Evolutionary conservation across 163 green algal species (phyloP).

Genomic region (Scenedesmus sp.): DNA sequence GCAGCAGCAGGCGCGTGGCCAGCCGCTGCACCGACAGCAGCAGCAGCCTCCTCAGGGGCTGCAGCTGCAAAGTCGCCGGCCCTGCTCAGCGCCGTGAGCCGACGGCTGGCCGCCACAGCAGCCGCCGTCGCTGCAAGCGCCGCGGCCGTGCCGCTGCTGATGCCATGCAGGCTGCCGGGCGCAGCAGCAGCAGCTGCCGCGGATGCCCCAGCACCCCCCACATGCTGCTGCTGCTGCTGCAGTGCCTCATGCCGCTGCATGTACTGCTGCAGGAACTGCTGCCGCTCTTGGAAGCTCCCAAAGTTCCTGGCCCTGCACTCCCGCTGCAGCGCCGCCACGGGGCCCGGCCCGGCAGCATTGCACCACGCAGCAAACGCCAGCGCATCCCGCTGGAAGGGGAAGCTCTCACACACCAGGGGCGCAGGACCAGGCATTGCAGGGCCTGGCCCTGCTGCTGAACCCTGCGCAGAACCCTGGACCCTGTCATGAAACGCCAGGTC

Average conservation of each 20-base stretch:
- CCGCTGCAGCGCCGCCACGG: constrained; percentile 21
- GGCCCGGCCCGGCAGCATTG: constrained; percentile 42
- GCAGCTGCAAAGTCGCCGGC: neutral
- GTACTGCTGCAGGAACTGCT: constrained; percentile 29
- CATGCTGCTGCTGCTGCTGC: neutral
- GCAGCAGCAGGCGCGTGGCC: neutral
- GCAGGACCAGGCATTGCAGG: neutral
- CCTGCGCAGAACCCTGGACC: neutral
- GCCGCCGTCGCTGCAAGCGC: constrained; percentile 17
- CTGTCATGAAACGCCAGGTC: constrained; percentile 44
- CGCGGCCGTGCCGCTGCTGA: constrained; percentile 9
- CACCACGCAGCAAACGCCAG: constrained; percentile 51
- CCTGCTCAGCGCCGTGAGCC: neutral
- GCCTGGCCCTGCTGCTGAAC: neutral
- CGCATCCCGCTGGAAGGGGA: constrained; percentile 49
- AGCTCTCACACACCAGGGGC: constrained; percentile 52
- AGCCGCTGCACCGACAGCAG: neutral
- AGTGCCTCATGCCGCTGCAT: constrained; percentile 4
- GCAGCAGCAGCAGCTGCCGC: neutral
- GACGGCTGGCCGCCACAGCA: neutral
- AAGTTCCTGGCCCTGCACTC: constrained; percentile 30
- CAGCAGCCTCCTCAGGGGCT: neutral
- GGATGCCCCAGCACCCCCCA: neutral
- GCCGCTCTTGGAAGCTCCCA: constrained; percentile 39
- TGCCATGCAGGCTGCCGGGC: neutral